Evolutionary conservation across 176 grass and related monocot species (phyloP).

Genomic region (Aegilops speltoides): DNA sequence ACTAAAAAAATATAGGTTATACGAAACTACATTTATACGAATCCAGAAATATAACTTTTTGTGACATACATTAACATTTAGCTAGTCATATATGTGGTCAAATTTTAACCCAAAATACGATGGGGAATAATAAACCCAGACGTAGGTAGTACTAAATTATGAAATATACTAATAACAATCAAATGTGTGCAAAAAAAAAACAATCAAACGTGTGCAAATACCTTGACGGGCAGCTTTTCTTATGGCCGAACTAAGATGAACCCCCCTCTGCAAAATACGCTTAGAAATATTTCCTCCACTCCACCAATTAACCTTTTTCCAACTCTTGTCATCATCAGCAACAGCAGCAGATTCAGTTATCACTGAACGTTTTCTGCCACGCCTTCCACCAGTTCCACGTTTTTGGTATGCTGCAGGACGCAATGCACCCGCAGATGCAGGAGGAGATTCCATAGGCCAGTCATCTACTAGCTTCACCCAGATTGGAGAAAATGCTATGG

Average conservation of each 20-base stretch:
- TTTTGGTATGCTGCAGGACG: slow-evolving; percentile 60
- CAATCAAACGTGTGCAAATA: slow-evolving; percentile 32
- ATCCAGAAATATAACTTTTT: no score
- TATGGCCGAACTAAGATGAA: slow-evolving; percentile 39
- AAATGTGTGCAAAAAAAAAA: slow-evolving; percentile 1
- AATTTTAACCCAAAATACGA: no score
- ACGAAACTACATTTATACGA: no score
- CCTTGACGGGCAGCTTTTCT: slow-evolving; percentile 96
- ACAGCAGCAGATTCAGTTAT: slow-evolving; percentile 48
- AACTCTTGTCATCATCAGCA: slow-evolving; percentile 61
- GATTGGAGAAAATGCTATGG: slow-evolving; percentile 67
- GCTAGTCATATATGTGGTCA: no score
- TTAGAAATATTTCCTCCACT: slow-evolving; percentile 79
- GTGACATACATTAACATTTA: no score
- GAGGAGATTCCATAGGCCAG: slow-evolving; percentile 54
- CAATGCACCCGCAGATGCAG: slow-evolving; percentile 44
- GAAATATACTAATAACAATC: slow-evolving; percentile 11
- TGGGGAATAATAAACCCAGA: no score
- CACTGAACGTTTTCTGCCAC: slow-evolving; percentile 59
- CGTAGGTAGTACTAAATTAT: no score
- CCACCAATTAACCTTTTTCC: slow-evolving; percentile 90
- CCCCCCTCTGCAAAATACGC: slow-evolving; percentile 67
- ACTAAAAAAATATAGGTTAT: no score
- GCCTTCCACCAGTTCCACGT: slow-evolving; percentile 65
- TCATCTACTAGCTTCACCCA: slow-evolving; percentile 87